Base-by-base conservation (phyloP, 2,329 filamentous ascomycete species). In the Cryphonectria carpinicola region DNA sequence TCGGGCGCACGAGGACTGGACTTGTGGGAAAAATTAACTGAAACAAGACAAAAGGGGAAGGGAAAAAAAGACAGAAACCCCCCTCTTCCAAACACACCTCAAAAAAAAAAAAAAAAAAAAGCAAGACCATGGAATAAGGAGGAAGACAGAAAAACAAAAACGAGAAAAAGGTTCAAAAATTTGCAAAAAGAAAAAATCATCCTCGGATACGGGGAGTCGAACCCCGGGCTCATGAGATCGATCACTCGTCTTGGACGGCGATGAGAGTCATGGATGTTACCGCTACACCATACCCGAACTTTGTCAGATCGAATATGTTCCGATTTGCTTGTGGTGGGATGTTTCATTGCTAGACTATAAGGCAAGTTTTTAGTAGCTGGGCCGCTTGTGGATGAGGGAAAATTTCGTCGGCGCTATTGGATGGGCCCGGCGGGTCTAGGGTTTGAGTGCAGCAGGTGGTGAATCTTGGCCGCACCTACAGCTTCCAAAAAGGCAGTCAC, bases 241-340 rank as follows among this genome's bases (percentile, higher is more conserved):
- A 32, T 58, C 25, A 58, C 25, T 32, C 28, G 54, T 32, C 10
- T 61, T 61, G 28, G 54, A 58, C 54, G 28, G 28, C 28, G 25
- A 58, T 58, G 54, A 58, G 54, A 58, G 54, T 58, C 54, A 32
- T 58, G 54, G 28, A 58, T 58, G 54, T 58, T 58, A 58, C 54
- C 54, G 14, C 54, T 58, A 58, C 54, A 58, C 54, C 46, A 49
- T 49, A 49, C 46, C 46, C 46, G 46, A 49, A 49, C 46, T 49
- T 49, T 6, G 28, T 49, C 22, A 49, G 22, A n/a, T 49, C 46
- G 17, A 19, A 49, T 49, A 49, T 49, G 46, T 49, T 49, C 46
- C 46, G 46, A 49, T 49, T 46, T 49, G 46, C 22, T 49, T 49
- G 46, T n/a, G 22, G 22, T 8, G 8, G 0, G 22, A 13, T 10